Conservation (phyloP, 2,329 filamentous ascomycete genomes). For the Trichophyton equinum region DNA sequence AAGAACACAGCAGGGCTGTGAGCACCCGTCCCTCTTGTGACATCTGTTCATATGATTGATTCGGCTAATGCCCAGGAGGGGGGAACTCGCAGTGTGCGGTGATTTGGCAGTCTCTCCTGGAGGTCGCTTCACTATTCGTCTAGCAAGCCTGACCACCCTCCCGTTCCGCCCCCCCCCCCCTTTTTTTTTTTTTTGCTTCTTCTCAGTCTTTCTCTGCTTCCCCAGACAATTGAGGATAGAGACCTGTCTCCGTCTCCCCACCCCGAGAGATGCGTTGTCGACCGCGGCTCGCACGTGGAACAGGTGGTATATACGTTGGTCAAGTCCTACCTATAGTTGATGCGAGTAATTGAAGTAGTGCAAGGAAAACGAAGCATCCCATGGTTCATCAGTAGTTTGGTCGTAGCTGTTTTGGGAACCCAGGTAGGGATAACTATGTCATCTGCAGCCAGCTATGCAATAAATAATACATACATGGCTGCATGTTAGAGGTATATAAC, state of each 20-base stretch:
- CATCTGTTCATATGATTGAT: constrained; percentile 3
- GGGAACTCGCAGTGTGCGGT: not conserved
- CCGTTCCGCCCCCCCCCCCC: not conserved
- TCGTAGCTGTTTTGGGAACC: not conserved
- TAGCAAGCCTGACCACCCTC: not conserved
- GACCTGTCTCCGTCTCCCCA: not conserved
- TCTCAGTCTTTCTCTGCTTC: too few relatives aligned
- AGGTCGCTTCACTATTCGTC: not conserved
- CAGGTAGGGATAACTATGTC: not conserved
- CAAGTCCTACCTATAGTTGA: constrained; percentile 1
- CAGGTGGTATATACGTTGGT: constrained; percentile 1
- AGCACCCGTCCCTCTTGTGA: not conserved
- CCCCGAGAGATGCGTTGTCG: not conserved
- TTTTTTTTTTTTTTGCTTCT: too few relatives aligned
- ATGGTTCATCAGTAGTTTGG: not conserved
- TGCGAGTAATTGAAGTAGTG: constrained; percentile 3
- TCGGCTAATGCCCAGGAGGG: not conserved
- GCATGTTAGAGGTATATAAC: not conserved
- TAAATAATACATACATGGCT: not conserved
- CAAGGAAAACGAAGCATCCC: not conserved
- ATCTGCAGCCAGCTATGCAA: not conserved
- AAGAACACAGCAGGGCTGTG: not conserved
- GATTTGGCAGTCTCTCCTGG: not conserved
- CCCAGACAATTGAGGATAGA: not conserved
- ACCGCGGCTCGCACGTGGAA: constrained; percentile 3